Evolutionary conservation across 2,329 filamentous ascomycete genomes (phyloP), one percentile per base, ranked within the genome.

Genomic region (Ceratocystis papillata): DNA sequence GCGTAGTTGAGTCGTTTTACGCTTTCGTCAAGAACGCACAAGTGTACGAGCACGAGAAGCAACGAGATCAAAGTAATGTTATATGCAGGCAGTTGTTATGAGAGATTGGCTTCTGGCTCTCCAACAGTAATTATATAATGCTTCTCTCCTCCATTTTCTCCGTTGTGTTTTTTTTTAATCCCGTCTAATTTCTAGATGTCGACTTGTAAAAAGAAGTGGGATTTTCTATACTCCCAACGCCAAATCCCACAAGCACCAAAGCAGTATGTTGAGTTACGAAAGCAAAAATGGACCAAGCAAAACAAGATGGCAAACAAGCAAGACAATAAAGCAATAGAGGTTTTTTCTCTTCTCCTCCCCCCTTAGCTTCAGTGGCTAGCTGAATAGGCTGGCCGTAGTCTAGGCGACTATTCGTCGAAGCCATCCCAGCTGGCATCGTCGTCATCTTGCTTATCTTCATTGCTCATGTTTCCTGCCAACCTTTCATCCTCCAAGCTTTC

Each of bases 401-500:
- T 37, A 37, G 33, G 3, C 33, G 8, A 37, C 46, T 66, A 87
- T 70, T 88, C 85, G 6, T 83, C 82, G 70, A 91, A 85, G 0
- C 88, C 88, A 70, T 81, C 85, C 84, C 86, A 90, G 70, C 83
- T 82, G 41, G 80, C 80, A 33, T 30, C 53, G 5, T 81, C 79
- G 30, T 78, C 79, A n/a, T 77, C 75, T 63, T 74, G 73, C n/a
- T 67, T 67, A 57, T 70, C 75, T 3, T 72, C 72, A 30, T 71
- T 70, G 28, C 75, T 76, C 45, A 75, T 74, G 22, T 70, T 89
- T 74, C 83, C 83, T 62, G 83, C 82, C 73, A 96, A 75, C 70
- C 90, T 81, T 71, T 87, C 86, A 74, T 97, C 93, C 1, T 79
- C 80, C 68, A 95, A 75, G 28, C 84, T 82, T 71, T 93, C 89